Evolutionary conservation across 257 asterid species (phyloP).

Genomic region (Henckelia pumila): DNA sequence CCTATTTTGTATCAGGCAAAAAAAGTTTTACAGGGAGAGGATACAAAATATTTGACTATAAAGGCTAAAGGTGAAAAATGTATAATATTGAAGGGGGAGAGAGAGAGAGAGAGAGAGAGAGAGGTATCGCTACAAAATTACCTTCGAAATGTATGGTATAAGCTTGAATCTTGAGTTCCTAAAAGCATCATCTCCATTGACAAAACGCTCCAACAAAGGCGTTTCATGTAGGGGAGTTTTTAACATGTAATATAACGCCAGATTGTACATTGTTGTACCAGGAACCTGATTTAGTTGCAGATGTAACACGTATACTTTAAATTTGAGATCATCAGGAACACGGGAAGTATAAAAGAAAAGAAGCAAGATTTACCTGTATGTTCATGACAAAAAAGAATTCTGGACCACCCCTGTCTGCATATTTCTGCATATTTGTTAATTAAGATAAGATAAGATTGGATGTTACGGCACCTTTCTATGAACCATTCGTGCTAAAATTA

Average conservation of each 20-base stretch:
- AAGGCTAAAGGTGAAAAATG: background rate
- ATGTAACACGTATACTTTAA: conserved; percentile 9
- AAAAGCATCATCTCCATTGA: conserved; percentile 76
- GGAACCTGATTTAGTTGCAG: conserved; percentile 53
- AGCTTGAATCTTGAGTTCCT: conserved; percentile 88
- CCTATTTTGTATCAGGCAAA: background rate
- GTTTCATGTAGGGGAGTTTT: conserved; percentile 59
- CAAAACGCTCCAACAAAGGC: conserved; percentile 67
- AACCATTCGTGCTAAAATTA: too few relatives aligned
- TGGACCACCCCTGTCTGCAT: conserved; percentile 56
- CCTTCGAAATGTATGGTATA: conserved; percentile 81
- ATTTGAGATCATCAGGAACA: background rate
- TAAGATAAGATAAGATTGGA: background rate
- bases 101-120: too few relatives aligned
- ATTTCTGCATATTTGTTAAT: conserved; percentile 40
- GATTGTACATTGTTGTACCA: conserved; percentile 51
- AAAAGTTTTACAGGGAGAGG: background rate
- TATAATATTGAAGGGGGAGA: too few relatives aligned
- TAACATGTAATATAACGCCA: conserved; percentile 72
- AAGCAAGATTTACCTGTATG: conserved; percentile 46
- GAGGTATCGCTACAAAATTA: conserved; percentile 2
- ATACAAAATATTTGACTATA: background rate
- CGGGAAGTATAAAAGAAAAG: conserved; percentile 1
- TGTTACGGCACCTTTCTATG: background rate
- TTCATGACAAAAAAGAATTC: conserved; percentile 73